Conservation (phyloP, 345 rosid species). For the Populus davidiana region DNA sequence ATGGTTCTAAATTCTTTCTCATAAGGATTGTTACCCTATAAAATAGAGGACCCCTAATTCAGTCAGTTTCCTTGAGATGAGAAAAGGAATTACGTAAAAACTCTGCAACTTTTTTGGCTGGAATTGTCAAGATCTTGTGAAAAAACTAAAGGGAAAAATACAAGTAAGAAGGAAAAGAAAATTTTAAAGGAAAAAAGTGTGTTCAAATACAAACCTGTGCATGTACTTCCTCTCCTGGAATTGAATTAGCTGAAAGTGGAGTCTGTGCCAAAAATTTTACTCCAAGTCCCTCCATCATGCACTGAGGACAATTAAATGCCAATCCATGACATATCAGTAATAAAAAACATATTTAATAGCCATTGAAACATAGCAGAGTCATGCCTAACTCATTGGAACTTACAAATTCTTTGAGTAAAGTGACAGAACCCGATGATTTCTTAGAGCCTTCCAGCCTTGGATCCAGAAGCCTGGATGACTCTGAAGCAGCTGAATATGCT, state of each 20-base stretch:
- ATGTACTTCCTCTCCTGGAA: constrained; percentile 71
- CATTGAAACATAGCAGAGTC: neutral
- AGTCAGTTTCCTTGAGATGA: neutral
- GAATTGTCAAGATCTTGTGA: neutral
- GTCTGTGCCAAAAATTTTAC: constrained; percentile 60
- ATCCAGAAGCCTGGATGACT: constrained; percentile 58
- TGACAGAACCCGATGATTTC: constrained; percentile 54
- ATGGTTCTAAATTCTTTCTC: constrained; percentile 6
- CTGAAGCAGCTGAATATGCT: constrained; percentile 46
- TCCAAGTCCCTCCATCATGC: constrained; percentile 72
- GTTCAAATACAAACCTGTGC: constrained; percentile 61
- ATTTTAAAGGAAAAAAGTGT: neutral
- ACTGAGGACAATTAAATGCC: constrained; percentile 45
- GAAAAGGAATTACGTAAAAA: neutral
- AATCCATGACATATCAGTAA: constrained; percentile 2
- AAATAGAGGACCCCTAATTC: neutral
- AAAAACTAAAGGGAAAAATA: neutral
- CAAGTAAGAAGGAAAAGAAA: neutral
- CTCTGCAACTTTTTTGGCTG: neutral
- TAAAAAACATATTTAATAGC: constrained; percentile 4
- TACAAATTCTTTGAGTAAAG: constrained; percentile 86
- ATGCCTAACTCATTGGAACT: constrained; percentile 26
- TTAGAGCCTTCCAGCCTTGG: constrained; percentile 65
- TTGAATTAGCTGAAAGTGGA: constrained; percentile 46
- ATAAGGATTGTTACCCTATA: neutral